A percentile compares a stretch with the other conserved stretches of the same genome.
These are phyloP conservation scores for Yarrowia galli DNA, from an alignment of 1,139 yeast species.

Conservation along the genomic window DNA sequence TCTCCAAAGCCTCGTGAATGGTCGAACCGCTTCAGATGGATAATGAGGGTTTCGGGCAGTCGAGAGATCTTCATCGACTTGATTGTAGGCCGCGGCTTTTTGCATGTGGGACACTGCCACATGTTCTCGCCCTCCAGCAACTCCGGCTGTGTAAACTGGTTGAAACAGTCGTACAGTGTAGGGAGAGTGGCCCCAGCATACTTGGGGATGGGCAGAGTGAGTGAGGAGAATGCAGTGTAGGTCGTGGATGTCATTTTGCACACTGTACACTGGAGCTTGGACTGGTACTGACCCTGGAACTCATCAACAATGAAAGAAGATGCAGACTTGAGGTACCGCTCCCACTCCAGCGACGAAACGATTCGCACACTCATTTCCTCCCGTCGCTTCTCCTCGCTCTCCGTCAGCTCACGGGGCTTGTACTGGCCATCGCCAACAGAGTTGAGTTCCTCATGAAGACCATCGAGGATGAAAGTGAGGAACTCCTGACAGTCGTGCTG, in stretches of 20 bases:
- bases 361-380: conserved; percentile 79
- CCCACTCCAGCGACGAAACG: conserved; percentile 96
- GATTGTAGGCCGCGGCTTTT: conserved; percentile 67
- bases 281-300: conserved; percentile 90
- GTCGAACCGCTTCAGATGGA: conserved; percentile 83
- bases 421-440: conserved; percentile 59
- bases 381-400: conserved; percentile 75
- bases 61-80: conserved; percentile 74
- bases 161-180: conserved; percentile 68
- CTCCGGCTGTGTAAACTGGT: conserved; percentile 72
- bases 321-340: conserved; percentile 81
- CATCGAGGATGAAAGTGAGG: conserved; percentile 80
- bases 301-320: conserved; percentile 84
- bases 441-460: conserved; percentile 87
- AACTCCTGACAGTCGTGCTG: conserved; percentile 97
- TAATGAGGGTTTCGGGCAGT: conserved; percentile 72
- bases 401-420: conserved; percentile 64
- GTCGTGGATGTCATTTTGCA: conserved; percentile 88
- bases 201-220: conserved; percentile 75
- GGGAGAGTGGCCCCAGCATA: conserved; percentile 47
- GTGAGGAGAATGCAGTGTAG: conserved; percentile 78
- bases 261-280: conserved; percentile 75
- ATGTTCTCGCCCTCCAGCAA: conserved; percentile 79
- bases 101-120: conserved; percentile 90
- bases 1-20: conserved; percentile 50